These are phyloP conservation scores for Halenospora varia DNA, from an alignment of 495 filamentous ascomycete genomes.

Conservation along the genomic window DNA sequence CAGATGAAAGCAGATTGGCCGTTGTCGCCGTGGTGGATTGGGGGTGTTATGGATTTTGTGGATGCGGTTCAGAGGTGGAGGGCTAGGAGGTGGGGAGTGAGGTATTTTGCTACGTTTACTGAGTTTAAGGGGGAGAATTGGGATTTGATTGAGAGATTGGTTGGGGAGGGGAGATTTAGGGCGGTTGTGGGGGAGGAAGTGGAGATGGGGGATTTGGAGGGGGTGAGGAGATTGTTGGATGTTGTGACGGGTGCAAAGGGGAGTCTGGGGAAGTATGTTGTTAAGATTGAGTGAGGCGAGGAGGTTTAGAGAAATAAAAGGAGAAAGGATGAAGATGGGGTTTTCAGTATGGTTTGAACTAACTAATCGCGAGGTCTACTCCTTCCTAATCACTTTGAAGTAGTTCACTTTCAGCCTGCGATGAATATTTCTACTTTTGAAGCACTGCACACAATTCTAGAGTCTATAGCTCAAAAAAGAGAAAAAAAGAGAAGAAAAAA, in stretches of 20 bases:
- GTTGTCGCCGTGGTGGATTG: not conserved
- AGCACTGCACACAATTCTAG: too few species aligned
- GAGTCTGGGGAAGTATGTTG: slow-evolving; percentile 48
- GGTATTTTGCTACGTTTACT: not conserved
- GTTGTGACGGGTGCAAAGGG: slow-evolving; percentile 45
- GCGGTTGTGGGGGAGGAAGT: slow-evolving; percentile 37
- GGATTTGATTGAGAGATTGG: slow-evolving; percentile 27
- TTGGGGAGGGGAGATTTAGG: slow-evolving; percentile 41
- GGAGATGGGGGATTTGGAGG: slow-evolving; percentile 38
- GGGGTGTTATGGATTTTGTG: not conserved
- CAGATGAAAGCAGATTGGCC: not conserved
- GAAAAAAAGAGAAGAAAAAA: too few species aligned
- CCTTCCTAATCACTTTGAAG: too few species aligned
- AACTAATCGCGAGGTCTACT: too few species aligned
- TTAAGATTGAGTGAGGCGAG: slow-evolving; percentile 26
- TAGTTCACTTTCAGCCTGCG: too few species aligned
- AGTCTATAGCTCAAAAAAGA: too few species aligned
- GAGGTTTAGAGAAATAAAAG: too few species aligned
- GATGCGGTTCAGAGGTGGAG: not conserved
- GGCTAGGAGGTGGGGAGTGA: not conserved
- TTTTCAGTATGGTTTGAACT: too few species aligned
- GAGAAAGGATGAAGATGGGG: too few species aligned
- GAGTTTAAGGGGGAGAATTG: not conserved
- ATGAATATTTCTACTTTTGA: too few species aligned
- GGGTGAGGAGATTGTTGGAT: slow-evolving; percentile 36